A percentile compares a stretch with the other conserved stretches of the same genome.
phyloP scores from a whole-genome alignment of 768 basidiomycete genomes.

The Mycena crocata region DNA sequence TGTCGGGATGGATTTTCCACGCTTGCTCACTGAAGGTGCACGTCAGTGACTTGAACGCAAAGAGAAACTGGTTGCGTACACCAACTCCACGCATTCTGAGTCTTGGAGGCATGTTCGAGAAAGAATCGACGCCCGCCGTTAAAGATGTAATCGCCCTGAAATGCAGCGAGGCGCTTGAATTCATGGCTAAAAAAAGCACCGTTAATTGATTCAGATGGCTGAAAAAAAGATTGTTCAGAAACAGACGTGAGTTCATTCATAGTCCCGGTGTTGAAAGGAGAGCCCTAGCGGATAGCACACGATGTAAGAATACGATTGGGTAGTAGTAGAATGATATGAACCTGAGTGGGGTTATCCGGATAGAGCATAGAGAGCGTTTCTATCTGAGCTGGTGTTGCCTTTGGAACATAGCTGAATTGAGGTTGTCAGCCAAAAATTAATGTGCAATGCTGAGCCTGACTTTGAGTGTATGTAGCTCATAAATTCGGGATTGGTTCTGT shows the following conservation, averaged over 20 bases:
- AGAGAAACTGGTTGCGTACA: conserved; percentile 15
- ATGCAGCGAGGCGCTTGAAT: conserved; percentile 31
- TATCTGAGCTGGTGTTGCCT: conserved; percentile 9
- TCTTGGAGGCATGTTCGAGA: no score
- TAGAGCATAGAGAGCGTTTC: conserved; percentile 14
- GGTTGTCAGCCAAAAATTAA: neutral
- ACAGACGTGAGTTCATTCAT: conserved; percentile 21
- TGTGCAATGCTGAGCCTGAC: neutral
- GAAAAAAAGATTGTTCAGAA: neutral
- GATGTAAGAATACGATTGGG: neutral
- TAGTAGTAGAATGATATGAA: neutral
- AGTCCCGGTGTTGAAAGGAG: conserved; percentile 26
- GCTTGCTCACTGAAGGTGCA: neutral
- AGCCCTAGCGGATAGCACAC: conserved; percentile 11
- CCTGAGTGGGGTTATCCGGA: conserved; percentile 24
- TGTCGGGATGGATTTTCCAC: neutral
- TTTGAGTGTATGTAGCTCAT: conserved; percentile 16
- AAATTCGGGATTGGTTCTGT: conserved; percentile 32
- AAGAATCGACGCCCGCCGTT: conserved; percentile 12
- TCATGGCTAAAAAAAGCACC: conserved; percentile 7
- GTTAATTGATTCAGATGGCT: neutral
- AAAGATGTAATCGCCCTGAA: conserved; percentile 23
- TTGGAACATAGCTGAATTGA: conserved; percentile 9
- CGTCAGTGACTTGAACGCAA: no score
- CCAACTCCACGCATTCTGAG: conserved; percentile 27